Percentiles rank a stretch among this genome's conserved stretches.
Evolutionary conservation across 2,329 filamentous ascomycete species (phyloP).

Genomic region (Westerdykella ornata): DNA sequence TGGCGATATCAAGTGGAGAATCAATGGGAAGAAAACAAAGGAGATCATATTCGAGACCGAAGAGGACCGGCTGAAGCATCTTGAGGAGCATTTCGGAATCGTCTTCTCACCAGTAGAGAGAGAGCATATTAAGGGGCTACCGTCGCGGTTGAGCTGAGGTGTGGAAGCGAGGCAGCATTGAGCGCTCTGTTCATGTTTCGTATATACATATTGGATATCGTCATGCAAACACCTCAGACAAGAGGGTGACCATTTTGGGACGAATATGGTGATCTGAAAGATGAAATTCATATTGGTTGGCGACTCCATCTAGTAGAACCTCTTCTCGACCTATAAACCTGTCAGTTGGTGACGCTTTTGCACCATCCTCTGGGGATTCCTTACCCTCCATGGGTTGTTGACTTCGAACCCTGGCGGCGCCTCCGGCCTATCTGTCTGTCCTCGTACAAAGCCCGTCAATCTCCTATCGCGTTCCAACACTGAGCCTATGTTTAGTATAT

Average conservation of each 20-base stretch:
- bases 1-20: conserved; percentile 42
- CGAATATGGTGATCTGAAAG: not conserved
- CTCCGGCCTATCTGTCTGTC: conserved; percentile 53
- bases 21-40: conserved; percentile 39
- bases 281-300: not conserved
- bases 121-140: conserved; percentile 33
- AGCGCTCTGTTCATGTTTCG: too few relatives aligned
- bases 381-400: conserved; percentile 62
- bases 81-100: conserved; percentile 43
- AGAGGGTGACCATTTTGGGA: not conserved
- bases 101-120: conserved; percentile 34
- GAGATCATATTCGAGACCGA: conserved; percentile 40
- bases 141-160: conserved; percentile 27
- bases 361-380: conserved; percentile 13
- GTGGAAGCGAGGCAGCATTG: not conserved
- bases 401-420: conserved; percentile 59
- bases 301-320: conserved; percentile 26
- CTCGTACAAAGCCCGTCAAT: conserved; percentile 55
- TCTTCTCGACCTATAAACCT: conserved; percentile 32
- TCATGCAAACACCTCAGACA: not conserved
- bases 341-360: not conserved
- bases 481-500: conserved; percentile 34
- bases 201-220: too few relatives aligned
- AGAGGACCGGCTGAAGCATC: conserved; percentile 38
- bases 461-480: conserved; percentile 62